A percentile compares a stretch with the other conserved stretches of the same genome.
Evolutionary conservation across 78 protist species (phyloP).

Genomic region (Planoprotostelium fungivorum): DNA sequence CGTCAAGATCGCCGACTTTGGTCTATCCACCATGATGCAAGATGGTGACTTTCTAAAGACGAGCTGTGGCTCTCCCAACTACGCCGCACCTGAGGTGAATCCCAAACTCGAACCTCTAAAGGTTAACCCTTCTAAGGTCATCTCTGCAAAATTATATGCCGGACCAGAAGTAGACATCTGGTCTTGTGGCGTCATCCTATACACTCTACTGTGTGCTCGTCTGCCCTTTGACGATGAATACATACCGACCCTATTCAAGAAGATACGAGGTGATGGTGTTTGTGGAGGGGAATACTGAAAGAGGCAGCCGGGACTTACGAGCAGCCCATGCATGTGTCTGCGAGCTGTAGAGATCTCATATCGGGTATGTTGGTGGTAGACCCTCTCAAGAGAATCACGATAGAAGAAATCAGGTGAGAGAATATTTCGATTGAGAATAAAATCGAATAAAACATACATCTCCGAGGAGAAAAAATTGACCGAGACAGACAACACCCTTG

Average conservation of each 20-base stretch:
- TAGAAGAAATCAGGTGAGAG: conserved; percentile 73
- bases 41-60: conserved; percentile 97
- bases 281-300: not conserved
- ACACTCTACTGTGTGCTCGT: conserved; percentile 51
- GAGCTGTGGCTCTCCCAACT: conserved; percentile 98
- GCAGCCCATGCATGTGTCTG: conserved; percentile 79
- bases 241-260: conserved; percentile 94
- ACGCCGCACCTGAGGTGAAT: conserved; percentile 99
- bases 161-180: conserved; percentile 97
- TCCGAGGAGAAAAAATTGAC: too few species aligned
- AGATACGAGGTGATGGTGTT: conserved; percentile 69
- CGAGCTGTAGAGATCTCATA: conserved; percentile 80
- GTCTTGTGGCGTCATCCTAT: conserved; percentile 73
- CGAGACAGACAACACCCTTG: conserved; percentile 72
- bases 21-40: conserved; percentile 93
- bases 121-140: not conserved
- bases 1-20: conserved; percentile 97
- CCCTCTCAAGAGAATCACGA: conserved; percentile 90
- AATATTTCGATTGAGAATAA: not conserved
- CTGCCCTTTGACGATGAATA: conserved; percentile 98
- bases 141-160: conserved; percentile 71
- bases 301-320: conserved; percentile 67
- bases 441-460: not conserved
- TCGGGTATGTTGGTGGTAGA: conserved; percentile 92
- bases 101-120: not conserved